phyloP scores from a whole-genome alignment of 257 asterid genomes.

The Eucommia ulmoides region DNA sequence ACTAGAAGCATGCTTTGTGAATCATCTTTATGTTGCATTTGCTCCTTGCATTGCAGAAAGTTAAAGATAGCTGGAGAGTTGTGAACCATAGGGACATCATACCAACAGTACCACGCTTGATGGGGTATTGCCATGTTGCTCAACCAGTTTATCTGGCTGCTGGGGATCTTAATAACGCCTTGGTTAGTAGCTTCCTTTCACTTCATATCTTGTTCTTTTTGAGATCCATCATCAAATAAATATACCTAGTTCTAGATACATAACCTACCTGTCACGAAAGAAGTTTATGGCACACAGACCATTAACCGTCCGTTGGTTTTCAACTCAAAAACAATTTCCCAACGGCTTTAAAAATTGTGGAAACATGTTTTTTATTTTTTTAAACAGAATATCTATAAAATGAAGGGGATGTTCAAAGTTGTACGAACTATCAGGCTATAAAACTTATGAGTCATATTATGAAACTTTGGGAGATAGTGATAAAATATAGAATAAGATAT shows the following conservation, averaged over 20 bases:
- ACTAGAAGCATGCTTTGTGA: background rate
- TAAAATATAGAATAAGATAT: too few species aligned
- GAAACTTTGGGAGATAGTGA: too few species aligned
- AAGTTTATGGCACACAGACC: background rate
- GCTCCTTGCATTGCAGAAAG: slow-evolving; percentile 43
- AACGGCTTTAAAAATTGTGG: too few species aligned
- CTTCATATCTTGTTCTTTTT: background rate
- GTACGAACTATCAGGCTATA: too few species aligned
- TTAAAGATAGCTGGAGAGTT: slow-evolving; percentile 87
- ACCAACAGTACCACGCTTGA: slow-evolving; percentile 94
- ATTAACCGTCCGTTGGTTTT: too few species aligned
- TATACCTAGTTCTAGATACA: background rate
- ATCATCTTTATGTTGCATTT: background rate
- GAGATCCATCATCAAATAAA: background rate
- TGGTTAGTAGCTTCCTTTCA: slow-evolving; percentile 25
- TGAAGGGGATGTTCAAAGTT: too few species aligned
- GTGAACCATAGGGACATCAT: slow-evolving; percentile 95
- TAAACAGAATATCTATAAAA: too few species aligned
- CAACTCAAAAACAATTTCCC: too few species aligned
- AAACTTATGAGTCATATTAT: too few species aligned
- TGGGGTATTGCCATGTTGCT: slow-evolving; percentile 99
- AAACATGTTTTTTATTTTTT: too few species aligned
- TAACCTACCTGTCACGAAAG: background rate
- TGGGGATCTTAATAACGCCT: slow-evolving; percentile 30
- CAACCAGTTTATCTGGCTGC: slow-evolving; percentile 84